Percentiles rank a stretch among this genome's conserved stretches.
Conservation (phyloP, 257 asterid genomes). For the Penstemon davidsonii region DNA sequence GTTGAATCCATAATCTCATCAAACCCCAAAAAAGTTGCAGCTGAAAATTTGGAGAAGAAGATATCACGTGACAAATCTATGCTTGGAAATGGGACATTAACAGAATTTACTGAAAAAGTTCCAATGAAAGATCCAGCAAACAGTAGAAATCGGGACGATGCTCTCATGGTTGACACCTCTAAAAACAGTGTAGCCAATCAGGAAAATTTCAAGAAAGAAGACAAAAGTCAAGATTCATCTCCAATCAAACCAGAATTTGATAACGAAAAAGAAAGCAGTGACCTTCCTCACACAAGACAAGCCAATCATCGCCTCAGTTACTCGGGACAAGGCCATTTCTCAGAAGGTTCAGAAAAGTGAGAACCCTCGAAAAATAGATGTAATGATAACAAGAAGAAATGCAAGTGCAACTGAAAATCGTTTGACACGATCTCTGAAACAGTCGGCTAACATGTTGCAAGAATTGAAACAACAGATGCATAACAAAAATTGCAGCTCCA, state of each 20-base stretch:
- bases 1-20: constrained; percentile 41
- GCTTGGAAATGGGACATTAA: constrained; percentile 33
- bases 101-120: constrained; percentile 33
- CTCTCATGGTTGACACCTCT: constrained; percentile 19
- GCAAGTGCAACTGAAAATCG: constrained; percentile 30
- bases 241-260: constrained; percentile 21
- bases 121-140: no score
- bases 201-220: constrained; percentile 32
- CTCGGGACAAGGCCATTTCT: constrained; percentile 33
- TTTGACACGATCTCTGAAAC: constrained; percentile 30
- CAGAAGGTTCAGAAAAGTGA: constrained; percentile 38
- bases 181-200: constrained; percentile 19
- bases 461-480: constrained; percentile 47
- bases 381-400: constrained; percentile 36
- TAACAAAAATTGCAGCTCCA: constrained; percentile 29
- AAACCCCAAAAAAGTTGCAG: constrained; percentile 35
- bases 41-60: constrained; percentile 41
- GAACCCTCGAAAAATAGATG: constrained; percentile 47
- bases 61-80: constrained; percentile 36
- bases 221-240: constrained; percentile 28
- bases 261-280: constrained; percentile 23
- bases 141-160: constrained; percentile 25
- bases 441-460: constrained; percentile 39
- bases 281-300: constrained; percentile 32
- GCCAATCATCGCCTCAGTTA: constrained; percentile 31